phyloP scores from a whole-genome alignment of 2,329 filamentous ascomycete genomes.

The Aspergillus flavus region DNA sequence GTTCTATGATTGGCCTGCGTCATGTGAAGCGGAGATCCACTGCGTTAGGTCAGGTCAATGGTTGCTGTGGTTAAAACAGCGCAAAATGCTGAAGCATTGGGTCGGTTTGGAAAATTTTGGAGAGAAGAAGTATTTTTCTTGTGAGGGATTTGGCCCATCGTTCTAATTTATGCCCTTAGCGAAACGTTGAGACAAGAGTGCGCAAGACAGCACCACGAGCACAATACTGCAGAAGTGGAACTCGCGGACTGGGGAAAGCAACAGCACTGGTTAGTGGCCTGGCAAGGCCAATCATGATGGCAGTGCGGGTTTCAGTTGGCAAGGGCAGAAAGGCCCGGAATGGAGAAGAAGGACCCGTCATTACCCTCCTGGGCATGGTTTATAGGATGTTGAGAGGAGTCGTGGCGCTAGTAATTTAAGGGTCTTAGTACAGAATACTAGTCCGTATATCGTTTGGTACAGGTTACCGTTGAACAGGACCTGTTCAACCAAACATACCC shows the following conservation, averaged over 20 bases:
- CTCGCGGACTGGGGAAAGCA: not conserved
- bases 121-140: not conserved
- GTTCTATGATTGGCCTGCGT: conserved; percentile 18
- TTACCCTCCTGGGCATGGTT: too few species aligned
- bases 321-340: conserved; percentile 16
- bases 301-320: not conserved
- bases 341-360: conserved; percentile 6
- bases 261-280: not conserved
- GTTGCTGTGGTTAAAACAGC: not conserved
- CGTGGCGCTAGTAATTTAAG: too few species aligned
- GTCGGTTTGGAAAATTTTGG: not conserved
- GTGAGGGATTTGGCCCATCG: not conserved
- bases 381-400: too few species aligned
- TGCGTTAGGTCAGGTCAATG: not conserved
- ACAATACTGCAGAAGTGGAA: not conserved
- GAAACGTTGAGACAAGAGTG: not conserved
- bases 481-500: too few species aligned
- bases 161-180: not conserved
- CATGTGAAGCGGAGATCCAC: conserved; percentile 15
- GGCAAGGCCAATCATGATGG: conserved; percentile 11
- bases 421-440: too few species aligned
- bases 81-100: not conserved
- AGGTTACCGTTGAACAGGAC: too few species aligned
- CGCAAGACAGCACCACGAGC: not conserved
- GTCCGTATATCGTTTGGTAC: too few species aligned